Conservation (phyloP, 179 eudicot genomes). For the Pouteria campechiana region DNA sequence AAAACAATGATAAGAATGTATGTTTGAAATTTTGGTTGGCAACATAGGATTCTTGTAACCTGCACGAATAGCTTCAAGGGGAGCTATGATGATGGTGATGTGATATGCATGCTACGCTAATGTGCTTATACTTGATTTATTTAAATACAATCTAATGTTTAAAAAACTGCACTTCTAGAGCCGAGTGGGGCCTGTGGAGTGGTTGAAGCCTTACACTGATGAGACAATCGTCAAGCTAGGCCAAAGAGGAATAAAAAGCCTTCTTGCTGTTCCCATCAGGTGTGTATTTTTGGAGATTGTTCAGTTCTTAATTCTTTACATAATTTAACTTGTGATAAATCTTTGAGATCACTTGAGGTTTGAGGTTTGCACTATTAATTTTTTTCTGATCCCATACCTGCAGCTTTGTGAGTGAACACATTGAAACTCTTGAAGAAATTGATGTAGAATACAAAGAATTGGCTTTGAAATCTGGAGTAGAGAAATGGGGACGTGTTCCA, state of each 20-base stretch:
- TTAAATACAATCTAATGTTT: too few relatives aligned
- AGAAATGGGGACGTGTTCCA: constrained; percentile 98
- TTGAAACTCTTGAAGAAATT: constrained; percentile 94
- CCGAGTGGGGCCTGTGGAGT: constrained; percentile 98
- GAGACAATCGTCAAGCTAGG: constrained; percentile 89
- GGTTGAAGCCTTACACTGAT: constrained; percentile 98
- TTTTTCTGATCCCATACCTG: constrained; percentile 2
- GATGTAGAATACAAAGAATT: constrained; percentile 96
- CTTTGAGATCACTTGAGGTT: not conserved
- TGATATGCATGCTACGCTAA: constrained; percentile 4
- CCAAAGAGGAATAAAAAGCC: constrained; percentile 82
- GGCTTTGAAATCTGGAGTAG: constrained; percentile 80
- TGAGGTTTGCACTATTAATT: not conserved
- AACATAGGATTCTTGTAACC: too few relatives aligned
- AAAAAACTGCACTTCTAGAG: constrained; percentile 62
- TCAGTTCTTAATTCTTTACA: too few relatives aligned
- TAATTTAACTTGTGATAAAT: not conserved
- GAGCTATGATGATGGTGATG: constrained; percentile 4
- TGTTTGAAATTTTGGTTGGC: too few relatives aligned
- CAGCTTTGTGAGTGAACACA: constrained; percentile 99
- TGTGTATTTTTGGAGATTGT: constrained; percentile 5
- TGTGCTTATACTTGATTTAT: too few relatives aligned
- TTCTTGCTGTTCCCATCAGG: constrained; percentile 97
- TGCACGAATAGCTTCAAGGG: too few relatives aligned
- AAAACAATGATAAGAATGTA: too few relatives aligned